Base-by-base conservation (phyloP, 805 yeast genomes). In the Candida adriatica region DNA sequence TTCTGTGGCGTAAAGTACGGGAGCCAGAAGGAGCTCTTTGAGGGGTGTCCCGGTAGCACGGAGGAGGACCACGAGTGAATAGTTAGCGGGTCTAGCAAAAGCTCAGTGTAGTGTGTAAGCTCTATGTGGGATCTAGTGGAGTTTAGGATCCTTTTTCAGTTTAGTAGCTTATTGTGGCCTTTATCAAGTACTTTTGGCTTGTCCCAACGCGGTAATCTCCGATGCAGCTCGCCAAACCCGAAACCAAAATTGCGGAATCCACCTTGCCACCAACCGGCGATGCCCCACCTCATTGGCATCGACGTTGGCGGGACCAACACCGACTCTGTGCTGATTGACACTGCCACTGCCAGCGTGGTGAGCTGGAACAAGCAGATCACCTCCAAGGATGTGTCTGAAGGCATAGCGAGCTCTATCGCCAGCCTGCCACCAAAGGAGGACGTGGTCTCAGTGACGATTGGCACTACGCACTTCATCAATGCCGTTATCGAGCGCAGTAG, bases 271-370 rank as follows among this genome's bases (percentile, higher is more conserved):
- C n/a, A n/a, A n/a, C n/a, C n/a, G n/a, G n/a, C n/a, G n/a, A n/a
- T n/a, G n/a, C n/a, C n/a, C n/a, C n/a, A 43, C 23, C 39, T 62
- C 7, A 58, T 68, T 21, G 75, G 73, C 16, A 63, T 68, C 13
- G 74, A 68, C 44, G 73, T 68, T 26, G 74, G 74, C 16, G 73
- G 73, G 11, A 68, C 73, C 22, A 67, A 67, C 51, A 65, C 73
- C 1, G 73, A 68, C 45, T 56, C 66, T 15, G 73, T 68, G 19
- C 45, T 68, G 16, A 35, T 68, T 6, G 64, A 66, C 31, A 67
- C 72, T 1, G 27, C 51, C 6, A 25, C 45, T 3, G 33, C 42
- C 20, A 63, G 66, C 1, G 63, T 67, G 3, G 23, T 66, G 10
- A 51, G 65, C 6, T 66, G 60, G 61, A 53, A 64, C 37, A 68